phyloP scores from a whole-genome alignment of 352 stramenopile genomes.

The Phytophthora sp. region DNA sequence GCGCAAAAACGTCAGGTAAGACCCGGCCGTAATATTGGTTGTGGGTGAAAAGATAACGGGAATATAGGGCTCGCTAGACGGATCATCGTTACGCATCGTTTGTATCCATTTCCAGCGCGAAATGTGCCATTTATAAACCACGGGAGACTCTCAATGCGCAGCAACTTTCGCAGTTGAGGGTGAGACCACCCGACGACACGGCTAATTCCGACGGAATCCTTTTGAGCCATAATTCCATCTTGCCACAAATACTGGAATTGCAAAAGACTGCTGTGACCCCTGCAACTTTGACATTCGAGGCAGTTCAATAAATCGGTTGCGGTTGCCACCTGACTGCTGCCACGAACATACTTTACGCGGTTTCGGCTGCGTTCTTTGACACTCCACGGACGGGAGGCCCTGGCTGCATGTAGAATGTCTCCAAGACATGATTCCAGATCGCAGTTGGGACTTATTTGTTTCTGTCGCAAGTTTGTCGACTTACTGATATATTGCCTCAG shows the following conservation, averaged over 20 bases:
- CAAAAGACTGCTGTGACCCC: not conserved
- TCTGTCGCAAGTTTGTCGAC: slow-evolving; percentile 6
- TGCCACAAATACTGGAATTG: slow-evolving; percentile 11
- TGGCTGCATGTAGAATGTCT: slow-evolving; percentile 3
- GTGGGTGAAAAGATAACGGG: not conserved
- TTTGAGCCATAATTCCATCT: slow-evolving; percentile 8
- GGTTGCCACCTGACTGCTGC: not conserved
- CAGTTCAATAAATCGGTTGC: not conserved
- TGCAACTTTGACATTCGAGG: slow-evolving; percentile 10
- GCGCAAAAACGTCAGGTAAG: not conserved
- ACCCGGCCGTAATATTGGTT: not conserved
- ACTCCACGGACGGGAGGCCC: slow-evolving; percentile 2
- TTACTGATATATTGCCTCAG: not conserved
- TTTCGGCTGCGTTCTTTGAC: slow-evolving; percentile 3
- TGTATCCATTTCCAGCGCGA: slow-evolving; percentile 1
- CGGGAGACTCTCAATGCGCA: slow-evolving; percentile 6
- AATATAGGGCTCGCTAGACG: not conserved
- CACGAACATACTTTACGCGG: not conserved
- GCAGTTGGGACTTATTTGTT: not conserved
- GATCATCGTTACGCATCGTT: slow-evolving; percentile 8
- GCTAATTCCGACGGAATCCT: not conserved
- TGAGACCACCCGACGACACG: not conserved
- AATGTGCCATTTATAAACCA: slow-evolving; percentile 13
- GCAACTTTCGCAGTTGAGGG: slow-evolving; percentile 7
- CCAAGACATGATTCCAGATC: not conserved